Percentiles rank a stretch among this genome's conserved stretches.
These are phyloP conservation scores for Cladophialophora yegresii DNA, from an alignment of 2,329 filamentous ascomycete genomes.

Conservation along the genomic window DNA sequence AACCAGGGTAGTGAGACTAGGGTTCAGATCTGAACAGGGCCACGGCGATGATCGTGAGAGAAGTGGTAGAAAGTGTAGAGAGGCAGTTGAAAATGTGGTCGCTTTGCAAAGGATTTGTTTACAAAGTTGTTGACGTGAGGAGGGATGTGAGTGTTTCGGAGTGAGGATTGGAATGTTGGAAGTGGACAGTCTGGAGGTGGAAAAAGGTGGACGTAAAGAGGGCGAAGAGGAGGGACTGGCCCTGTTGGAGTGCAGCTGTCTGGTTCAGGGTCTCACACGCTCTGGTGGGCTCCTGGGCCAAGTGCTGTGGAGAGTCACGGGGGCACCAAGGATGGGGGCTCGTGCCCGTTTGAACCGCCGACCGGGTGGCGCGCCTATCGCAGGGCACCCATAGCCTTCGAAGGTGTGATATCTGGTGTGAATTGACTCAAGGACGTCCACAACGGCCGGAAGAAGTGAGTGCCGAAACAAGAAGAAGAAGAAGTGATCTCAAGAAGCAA, in stretches of 20 bases:
- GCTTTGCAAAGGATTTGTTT: conserved; percentile 13
- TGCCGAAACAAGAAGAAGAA: background rate
- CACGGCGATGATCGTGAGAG: background rate
- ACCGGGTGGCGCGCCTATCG: background rate
- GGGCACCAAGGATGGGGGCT: background rate
- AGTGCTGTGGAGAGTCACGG: conserved; percentile 5
- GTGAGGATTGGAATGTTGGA: conserved; percentile 30
- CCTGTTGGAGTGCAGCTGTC: background rate
- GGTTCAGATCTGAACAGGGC: background rate
- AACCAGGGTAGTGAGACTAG: conserved; percentile 22
- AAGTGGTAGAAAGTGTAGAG: background rate
- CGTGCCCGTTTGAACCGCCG: background rate
- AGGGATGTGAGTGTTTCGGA: conserved; percentile 5
- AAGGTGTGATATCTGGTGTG: background rate
- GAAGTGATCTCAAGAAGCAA: background rate
- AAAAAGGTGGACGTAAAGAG: background rate
- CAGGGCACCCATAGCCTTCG: background rate
- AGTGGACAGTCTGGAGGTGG: conserved; percentile 11
- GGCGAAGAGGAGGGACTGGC: background rate
- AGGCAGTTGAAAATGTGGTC: background rate
- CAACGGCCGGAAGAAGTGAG: background rate
- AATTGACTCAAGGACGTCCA: background rate
- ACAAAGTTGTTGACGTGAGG: conserved; percentile 20
- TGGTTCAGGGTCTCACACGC: conserved; percentile 4
- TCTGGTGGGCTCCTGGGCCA: background rate